Conservation (phyloP, 306 rosid genomes). For the Cicer chorassanicum region DNA sequence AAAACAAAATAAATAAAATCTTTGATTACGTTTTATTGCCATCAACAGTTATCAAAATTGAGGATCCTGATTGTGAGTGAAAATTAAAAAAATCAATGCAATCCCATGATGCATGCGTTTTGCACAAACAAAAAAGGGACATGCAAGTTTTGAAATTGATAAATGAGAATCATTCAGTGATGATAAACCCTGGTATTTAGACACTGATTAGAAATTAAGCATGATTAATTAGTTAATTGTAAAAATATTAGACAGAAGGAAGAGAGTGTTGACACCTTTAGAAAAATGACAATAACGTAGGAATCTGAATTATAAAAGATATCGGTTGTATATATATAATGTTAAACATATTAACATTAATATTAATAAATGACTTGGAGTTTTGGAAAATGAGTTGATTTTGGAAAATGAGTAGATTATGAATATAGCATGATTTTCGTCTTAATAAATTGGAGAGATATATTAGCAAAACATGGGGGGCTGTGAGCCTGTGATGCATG, state of each 20-base stretch:
- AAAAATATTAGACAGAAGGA: constrained; percentile 21
- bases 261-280: constrained; percentile 41
- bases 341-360: constrained; percentile 9
- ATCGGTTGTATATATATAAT: background rate
- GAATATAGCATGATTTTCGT: constrained; percentile 31
- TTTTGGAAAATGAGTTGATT: constrained; percentile 15
- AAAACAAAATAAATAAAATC: background rate
- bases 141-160: background rate
- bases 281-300: constrained; percentile 6
- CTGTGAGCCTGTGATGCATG: constrained; percentile 13
- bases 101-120: background rate
- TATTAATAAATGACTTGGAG: background rate
- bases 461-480: background rate
- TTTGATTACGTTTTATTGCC: background rate
- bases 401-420: constrained; percentile 5
- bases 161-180: background rate
- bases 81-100: background rate
- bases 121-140: constrained; percentile 6
- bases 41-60: constrained; percentile 5
- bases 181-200: background rate
- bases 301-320: background rate
- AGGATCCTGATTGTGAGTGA: constrained; percentile 2
- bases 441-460: background rate
- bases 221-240: background rate
- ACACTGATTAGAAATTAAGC: constrained; percentile 1